Percentiles rank a stretch among this genome's conserved stretches.
Conservation (phyloP, 176 grass and related monocot genomes). For the Urochloa ruziziensis region DNA sequence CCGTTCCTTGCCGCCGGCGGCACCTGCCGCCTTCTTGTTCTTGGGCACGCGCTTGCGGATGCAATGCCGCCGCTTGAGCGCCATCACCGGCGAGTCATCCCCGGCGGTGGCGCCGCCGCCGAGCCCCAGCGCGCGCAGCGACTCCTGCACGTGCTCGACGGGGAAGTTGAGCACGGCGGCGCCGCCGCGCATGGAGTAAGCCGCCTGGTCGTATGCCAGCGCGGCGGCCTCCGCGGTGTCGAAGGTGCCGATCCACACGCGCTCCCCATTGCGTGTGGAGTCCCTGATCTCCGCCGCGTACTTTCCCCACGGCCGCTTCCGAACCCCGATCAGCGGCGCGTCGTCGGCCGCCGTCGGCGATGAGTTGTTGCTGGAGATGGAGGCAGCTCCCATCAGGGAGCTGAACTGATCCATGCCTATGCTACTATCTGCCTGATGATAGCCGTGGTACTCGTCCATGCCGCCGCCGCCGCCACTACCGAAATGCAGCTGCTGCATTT, state of each 20-base stretch:
- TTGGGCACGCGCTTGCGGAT: constrained; percentile 36
- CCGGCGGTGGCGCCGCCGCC: neutral
- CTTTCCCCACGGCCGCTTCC: constrained; percentile 79
- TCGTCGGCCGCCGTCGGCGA: neutral
- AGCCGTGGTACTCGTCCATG: neutral
- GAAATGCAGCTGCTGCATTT: neutral
- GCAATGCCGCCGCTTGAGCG: constrained; percentile 52
- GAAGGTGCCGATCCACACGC: constrained; percentile 71
- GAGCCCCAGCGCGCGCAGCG: constrained; percentile 36
- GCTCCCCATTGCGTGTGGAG: constrained; percentile 44
- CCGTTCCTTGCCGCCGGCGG: neutral
- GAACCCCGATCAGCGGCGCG: constrained; percentile 54
- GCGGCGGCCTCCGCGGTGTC: constrained; percentile 53
- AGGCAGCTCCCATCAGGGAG: neutral
- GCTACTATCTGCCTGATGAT: neutral
- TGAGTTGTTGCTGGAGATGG: neutral
- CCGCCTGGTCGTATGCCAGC: constrained; percentile 63
- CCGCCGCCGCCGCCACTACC: neutral
- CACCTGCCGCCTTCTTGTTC: constrained; percentile 19
- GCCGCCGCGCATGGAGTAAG: constrained; percentile 46
- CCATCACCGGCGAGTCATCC: constrained; percentile 35
- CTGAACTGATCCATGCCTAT: constrained; percentile 1
- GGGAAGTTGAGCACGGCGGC: constrained; percentile 65
- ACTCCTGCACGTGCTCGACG: constrained; percentile 45
- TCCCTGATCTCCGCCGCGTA: constrained; percentile 82